phyloP scores from a whole-genome alignment of 208 protist species.

The Crithidia mellificae region DNA sequence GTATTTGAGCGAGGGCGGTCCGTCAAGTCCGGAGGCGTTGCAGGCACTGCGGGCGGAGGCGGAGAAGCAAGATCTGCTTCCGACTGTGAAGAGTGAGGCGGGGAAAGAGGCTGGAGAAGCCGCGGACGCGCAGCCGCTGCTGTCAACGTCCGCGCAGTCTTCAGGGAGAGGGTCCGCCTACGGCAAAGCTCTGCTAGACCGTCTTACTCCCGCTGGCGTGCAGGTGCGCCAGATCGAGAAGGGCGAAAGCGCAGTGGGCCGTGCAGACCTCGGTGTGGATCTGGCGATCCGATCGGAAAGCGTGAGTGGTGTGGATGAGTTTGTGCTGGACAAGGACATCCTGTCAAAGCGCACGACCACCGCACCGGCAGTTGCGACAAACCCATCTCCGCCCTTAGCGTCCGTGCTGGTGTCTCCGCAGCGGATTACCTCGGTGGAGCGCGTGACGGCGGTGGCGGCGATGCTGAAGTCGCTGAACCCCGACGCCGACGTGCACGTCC shows the following conservation, averaged over 20 bases:
- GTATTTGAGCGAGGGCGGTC: conserved; percentile 65
- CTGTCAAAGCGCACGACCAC: no score
- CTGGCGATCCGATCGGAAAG: conserved; percentile 6
- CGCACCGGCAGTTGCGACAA: neutral
- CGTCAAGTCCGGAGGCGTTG: conserved; percentile 49
- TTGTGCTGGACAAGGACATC: no score
- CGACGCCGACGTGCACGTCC: conserved; percentile 76
- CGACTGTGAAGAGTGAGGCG: neutral
- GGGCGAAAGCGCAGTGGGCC: neutral
- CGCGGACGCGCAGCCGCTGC: neutral
- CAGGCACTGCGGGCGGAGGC: conserved; percentile 54
- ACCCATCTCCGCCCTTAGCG: neutral
- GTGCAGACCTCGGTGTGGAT: neutral
- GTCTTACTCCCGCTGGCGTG: conserved; percentile 13
- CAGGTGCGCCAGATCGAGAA: neutral
- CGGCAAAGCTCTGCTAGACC: conserved; percentile 20
- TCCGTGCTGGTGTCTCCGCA: conserved; percentile 34
- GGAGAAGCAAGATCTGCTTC: conserved; percentile 26
- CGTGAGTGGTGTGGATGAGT: neutral
- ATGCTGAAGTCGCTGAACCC: conserved; percentile 90
- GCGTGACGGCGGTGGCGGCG: conserved; percentile 74
- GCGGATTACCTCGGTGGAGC: conserved; percentile 68
- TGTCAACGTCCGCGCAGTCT: neutral
- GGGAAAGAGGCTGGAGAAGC: neutral
- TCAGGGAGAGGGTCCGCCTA: conserved; percentile 14